phyloP scores from a whole-genome alignment of 768 basidiomycete genomes.

The Termitomyces sp. region DNA sequence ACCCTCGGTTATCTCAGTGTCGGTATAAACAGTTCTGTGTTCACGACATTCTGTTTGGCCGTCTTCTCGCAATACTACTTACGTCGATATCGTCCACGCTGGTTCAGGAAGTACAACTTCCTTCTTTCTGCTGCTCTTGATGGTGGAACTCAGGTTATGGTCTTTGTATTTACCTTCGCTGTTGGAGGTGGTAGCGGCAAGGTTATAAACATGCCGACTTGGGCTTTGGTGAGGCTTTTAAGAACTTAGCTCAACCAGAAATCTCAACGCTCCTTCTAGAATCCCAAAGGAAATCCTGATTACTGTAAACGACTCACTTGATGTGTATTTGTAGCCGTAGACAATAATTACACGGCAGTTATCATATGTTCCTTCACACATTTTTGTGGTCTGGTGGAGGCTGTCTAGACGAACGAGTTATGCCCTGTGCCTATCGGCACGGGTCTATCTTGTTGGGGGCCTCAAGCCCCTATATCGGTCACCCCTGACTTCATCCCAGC shows the following conservation, averaged over 20 bases:
- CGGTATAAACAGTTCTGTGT: conserved; percentile 51
- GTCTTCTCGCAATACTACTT: conserved; percentile 43
- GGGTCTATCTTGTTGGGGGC: too few relatives aligned
- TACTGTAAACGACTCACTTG: conserved; percentile 18
- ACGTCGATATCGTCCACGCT: conserved; percentile 32
- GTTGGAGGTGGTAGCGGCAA: conserved; percentile 37
- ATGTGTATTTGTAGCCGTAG: not conserved
- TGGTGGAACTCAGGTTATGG: conserved; percentile 43
- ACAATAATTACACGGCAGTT: not conserved
- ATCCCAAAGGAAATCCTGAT: conserved; percentile 18
- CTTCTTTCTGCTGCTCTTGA: conserved; percentile 45
- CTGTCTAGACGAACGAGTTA: too few relatives aligned
- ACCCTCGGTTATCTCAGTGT: conserved; percentile 41
- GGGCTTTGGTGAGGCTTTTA: conserved; percentile 28
- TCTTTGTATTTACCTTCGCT: conserved; percentile 39
- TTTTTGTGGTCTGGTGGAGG: too few relatives aligned
- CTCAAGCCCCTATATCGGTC: too few relatives aligned
- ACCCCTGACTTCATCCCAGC: too few relatives aligned
- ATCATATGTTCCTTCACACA: too few relatives aligned
- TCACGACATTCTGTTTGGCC: conserved; percentile 38
- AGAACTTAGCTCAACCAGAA: too few relatives aligned
- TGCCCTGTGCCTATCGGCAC: too few relatives aligned
- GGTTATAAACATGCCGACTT: conserved; percentile 18
- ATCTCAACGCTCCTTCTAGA: conserved; percentile 4
- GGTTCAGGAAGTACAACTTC: conserved; percentile 50